These are phyloP conservation scores for Ophiognomonia clavigignenti-juglandacearum DNA, from an alignment of 2,329 filamentous ascomycete genomes.

Conservation along the genomic window DNA sequence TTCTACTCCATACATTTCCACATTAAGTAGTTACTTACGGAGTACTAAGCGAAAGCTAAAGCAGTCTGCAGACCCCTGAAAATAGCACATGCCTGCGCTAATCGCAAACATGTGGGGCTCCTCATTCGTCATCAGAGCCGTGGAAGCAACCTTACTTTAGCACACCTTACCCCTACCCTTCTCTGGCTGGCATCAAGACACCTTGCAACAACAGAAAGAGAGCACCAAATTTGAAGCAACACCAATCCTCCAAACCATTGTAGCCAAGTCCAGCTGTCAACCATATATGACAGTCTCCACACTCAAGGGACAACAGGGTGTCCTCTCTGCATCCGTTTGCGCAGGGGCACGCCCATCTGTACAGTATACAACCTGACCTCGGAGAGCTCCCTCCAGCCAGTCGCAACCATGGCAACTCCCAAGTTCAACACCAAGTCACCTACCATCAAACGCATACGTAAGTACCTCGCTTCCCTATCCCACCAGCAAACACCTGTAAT, in stretches of 20 bases:
- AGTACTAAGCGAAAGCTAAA: no score
- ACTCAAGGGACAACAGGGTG: no score
- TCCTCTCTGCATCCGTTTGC: no score
- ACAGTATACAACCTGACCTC: not conserved
- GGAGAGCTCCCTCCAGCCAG: not conserved
- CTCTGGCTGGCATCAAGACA: constrained; percentile 13
- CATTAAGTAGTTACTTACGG: no score
- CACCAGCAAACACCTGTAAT: not conserved
- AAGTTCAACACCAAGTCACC: constrained; percentile 72
- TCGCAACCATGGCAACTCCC: constrained; percentile 33
- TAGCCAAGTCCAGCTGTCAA: no score
- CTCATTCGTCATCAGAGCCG: constrained; percentile 15
- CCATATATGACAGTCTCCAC: no score
- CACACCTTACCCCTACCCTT: not conserved
- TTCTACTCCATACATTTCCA: no score
- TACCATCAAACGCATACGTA: constrained; percentile 80
- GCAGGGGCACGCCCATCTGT: not conserved
- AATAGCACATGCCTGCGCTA: no score
- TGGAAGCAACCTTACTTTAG: no score
- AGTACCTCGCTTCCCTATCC: constrained; percentile 22
- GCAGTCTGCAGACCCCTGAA: no score
- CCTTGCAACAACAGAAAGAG: constrained; percentile 15
- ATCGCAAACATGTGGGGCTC: not conserved
- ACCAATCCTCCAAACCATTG: no score
- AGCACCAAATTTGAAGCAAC: not conserved